These are phyloP conservation scores for Penicillium digitatum DNA, from an alignment of 2,329 filamentous ascomycete species.

Conservation along the genomic window DNA sequence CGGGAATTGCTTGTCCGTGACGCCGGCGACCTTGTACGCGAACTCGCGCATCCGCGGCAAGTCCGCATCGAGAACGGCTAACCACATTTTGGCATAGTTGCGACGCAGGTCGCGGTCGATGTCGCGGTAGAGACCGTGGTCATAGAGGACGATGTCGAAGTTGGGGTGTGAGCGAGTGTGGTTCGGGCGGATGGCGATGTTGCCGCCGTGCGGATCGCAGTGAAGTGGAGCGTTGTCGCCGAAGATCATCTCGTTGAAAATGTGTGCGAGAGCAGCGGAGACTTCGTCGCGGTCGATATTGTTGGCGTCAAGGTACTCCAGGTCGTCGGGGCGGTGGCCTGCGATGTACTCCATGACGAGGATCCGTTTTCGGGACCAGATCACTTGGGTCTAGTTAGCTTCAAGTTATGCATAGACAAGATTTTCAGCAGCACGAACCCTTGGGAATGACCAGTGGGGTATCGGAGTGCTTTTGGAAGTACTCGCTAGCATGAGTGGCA, in stretches of 20 bases:
- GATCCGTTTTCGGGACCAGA: conserved; percentile 85
- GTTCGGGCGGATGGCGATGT: conserved; percentile 86
- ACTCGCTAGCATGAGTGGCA: conserved; percentile 70
- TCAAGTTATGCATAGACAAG: background rate
- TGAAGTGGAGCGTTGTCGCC: conserved; percentile 82
- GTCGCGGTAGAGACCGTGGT: conserved; percentile 93
- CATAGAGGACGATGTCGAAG: conserved; percentile 94
- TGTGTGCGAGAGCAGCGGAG: conserved; percentile 78
- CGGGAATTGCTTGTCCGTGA: conserved; percentile 85
- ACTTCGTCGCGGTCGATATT: conserved; percentile 93
- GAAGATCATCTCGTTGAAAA: conserved; percentile 99
- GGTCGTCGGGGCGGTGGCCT: conserved; percentile 81
- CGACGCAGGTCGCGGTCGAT: conserved; percentile 75
- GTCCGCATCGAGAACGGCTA: conserved; percentile 88
- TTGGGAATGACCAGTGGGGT: conserved; percentile 84
- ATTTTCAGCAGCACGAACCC: conserved; percentile 28
- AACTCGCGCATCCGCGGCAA: conserved; percentile 82
- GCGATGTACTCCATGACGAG: conserved; percentile 93
- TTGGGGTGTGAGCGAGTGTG: conserved; percentile 60
- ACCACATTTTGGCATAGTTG: conserved; percentile 94
- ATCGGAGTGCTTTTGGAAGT: conserved; percentile 70
- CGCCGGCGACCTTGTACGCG: conserved; percentile 80
- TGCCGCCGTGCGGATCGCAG: conserved; percentile 95
- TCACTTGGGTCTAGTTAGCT: conserved; percentile 50
- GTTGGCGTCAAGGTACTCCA: conserved; percentile 78